Base-by-base conservation (phyloP, 2,329 filamentous ascomycete genomes). In the Arachnopeziza araneosa region DNA sequence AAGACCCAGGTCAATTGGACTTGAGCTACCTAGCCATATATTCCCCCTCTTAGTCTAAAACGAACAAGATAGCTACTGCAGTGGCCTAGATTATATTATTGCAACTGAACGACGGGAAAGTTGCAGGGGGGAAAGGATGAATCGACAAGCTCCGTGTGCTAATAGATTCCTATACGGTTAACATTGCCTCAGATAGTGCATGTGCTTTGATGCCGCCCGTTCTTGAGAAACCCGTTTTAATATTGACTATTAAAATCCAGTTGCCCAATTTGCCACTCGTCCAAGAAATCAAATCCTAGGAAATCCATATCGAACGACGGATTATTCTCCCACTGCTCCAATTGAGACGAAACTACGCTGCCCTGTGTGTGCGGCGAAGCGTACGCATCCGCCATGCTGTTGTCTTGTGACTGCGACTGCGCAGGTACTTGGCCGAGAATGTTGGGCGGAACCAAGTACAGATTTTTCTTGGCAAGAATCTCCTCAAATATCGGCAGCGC, bases 391-490 rank as follows among this genome's bases (percentile, higher is more conserved):
- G 23, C 55, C 49, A 57, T 57, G 55, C 55, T 57, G 55, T 36
- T 57, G 44, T 36, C 55, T 57, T 57, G 55, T 57, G 49, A 52
- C 55, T 57, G 55, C 19, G 55, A 57, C 55, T 57, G 55, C 55
- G 55, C 55, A 57, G 55, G 48, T 30, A 57, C 55, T 57, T 57
- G 55, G 51, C 23, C 54, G 44, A 56, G 54, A 56, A 56, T 52
- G 48, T 57, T 52, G 48, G 55, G 55, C 24, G 55, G 49, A 57
- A 57, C 44, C 24, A 57, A 57, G 55, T 52, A 57, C 49, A 57
- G 55, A 57, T 57, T 57, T 57, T 57, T 51, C 49, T 57, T 57
- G 55, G 55, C 49, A 57, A 57, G 55, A 57, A 57, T 57, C 44
- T 52, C 48, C 49, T 57, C 55, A 52, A 57, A 57, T 57, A 57